Evolutionary conservation across 768 basidiomycete genomes (phyloP).

Genomic region (Termitomyces sp.): DNA sequence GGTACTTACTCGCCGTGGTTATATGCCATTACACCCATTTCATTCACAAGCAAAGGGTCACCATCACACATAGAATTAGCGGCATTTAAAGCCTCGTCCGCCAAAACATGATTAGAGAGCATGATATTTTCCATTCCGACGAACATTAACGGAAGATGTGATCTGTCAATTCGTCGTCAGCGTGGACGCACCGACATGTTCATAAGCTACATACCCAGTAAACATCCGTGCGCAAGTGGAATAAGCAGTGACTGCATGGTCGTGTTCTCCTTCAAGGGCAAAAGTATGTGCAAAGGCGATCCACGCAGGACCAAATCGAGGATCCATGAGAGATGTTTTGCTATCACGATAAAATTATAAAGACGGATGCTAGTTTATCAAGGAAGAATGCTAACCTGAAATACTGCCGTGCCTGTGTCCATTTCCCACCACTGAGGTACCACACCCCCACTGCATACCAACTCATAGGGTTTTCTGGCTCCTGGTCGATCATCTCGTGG

Average conservation of each 20-base stretch:
- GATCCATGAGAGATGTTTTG: constrained; percentile 96
- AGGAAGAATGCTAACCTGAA: constrained; percentile 60
- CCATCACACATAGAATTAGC: constrained; percentile 76
- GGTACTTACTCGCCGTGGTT: constrained; percentile 72
- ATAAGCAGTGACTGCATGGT: constrained; percentile 97
- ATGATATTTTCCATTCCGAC: constrained; percentile 98
- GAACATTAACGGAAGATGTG: constrained; percentile 90
- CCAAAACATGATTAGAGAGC: constrained; percentile 73
- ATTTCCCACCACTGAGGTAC: constrained; percentile 86
- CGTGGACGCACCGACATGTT: neutral
- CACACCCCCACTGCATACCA: constrained; percentile 99
- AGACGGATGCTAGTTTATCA: neutral
- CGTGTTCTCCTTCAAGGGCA: constrained; percentile 95
- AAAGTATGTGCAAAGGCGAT: constrained; percentile 97
- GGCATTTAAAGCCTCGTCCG: constrained; percentile 85
- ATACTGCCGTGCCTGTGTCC: constrained; percentile 88
- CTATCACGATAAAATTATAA: constrained; percentile 31
- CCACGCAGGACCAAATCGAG: constrained; percentile 95
- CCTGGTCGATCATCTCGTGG: constrained; percentile 91
- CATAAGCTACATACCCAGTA: constrained; percentile 62
- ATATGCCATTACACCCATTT: constrained; percentile 90
- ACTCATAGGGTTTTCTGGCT: constrained; percentile 88
- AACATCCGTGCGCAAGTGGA: constrained; percentile 96
- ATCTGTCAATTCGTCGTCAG: constrained; percentile 41
- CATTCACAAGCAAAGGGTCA: constrained; percentile 89